Percentiles rank a stretch among this genome's conserved stretches.
These are phyloP conservation scores for Floccularia luteovirens DNA, from an alignment of 768 basidiomycete genomes.

Conservation along the genomic window DNA sequence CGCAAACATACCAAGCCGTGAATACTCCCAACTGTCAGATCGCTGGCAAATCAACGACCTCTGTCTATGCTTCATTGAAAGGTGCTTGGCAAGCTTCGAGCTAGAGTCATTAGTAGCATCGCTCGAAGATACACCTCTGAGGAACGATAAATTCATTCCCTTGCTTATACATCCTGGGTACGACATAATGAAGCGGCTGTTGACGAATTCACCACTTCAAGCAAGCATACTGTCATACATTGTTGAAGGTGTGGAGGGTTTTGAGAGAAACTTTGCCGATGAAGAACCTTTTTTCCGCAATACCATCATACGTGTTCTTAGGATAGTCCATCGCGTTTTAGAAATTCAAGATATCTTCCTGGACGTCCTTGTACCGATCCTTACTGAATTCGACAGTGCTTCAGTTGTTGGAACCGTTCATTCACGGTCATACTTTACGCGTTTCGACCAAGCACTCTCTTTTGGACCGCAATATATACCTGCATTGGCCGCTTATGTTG, in stretches of 20 bases:
- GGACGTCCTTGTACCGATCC: conserved; percentile 76
- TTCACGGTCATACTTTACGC: conserved; percentile 62
- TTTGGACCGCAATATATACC: conserved; percentile 69
- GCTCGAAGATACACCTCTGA: conserved; percentile 44
- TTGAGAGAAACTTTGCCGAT: conserved; percentile 61
- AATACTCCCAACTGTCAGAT: conserved; percentile 69
- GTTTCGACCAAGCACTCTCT: conserved; percentile 68
- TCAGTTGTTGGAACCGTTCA: conserved; percentile 47
- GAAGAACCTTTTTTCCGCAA: conserved; percentile 66
- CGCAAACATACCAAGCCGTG: conserved; percentile 64
- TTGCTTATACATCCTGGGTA: conserved; percentile 79
- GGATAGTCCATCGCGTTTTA: conserved; percentile 74
- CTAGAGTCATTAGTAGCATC: conserved; percentile 61
- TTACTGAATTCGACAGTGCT: conserved; percentile 56
- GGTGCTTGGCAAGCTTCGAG: conserved; percentile 75
- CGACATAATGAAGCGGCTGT: conserved; percentile 72
- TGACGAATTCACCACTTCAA: conserved; percentile 70
- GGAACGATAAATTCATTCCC: conserved; percentile 44
- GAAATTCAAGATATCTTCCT: conserved; percentile 87
- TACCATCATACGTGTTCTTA: conserved; percentile 73
- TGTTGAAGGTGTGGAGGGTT: conserved; percentile 71
- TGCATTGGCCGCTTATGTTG: conserved; percentile 75
- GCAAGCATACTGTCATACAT: conserved; percentile 69
- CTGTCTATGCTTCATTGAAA: conserved; percentile 80
- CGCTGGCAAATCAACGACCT: conserved; percentile 84